A percentile compares a stretch with the other conserved stretches of the same genome.
Conservation (phyloP, 2,329 filamentous ascomycete species). For the Fusarium domesticum region DNA sequence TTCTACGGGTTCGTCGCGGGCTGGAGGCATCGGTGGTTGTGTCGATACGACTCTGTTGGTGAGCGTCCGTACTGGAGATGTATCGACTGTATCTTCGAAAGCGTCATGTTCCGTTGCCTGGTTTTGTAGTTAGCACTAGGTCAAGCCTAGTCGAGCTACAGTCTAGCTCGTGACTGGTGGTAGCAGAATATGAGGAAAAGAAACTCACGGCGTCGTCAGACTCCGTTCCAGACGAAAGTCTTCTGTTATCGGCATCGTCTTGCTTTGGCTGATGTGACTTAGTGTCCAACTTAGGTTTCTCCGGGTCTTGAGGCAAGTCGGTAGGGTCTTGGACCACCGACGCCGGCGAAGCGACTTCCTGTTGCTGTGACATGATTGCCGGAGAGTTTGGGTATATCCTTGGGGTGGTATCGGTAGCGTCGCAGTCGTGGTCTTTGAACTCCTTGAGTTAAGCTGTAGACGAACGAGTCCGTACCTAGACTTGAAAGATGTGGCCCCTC, state of each 20-base stretch:
- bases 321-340: constrained; percentile 3
- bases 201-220: constrained; percentile 32
- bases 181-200: constrained; percentile 9
- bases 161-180: constrained; percentile 17
- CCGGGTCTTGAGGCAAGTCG: neutral
- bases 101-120: constrained; percentile 38
- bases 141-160: constrained; percentile 9
- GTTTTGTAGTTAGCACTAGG: constrained; percentile 14
- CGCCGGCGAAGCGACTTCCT: constrained; percentile 29
- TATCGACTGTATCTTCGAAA: constrained; percentile 80
- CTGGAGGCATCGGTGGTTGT: constrained; percentile 33
- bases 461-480: neutral
- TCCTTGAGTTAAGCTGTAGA: neutral
- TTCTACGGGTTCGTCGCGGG: constrained; percentile 13
- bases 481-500: constrained; percentile 20
- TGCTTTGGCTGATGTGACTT: constrained; percentile 17
- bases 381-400: neutral
- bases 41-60: constrained; percentile 45
- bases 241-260: constrained; percentile 23
- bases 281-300: constrained; percentile 8
- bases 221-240: constrained; percentile 32
- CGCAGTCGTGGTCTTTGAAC: neutral
- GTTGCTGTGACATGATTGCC: constrained; percentile 35
- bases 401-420: neutral
- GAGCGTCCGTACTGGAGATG: constrained; percentile 61